Base-by-base conservation (phyloP, 768 basidiomycete species). In the Termitomyces sp. region DNA sequence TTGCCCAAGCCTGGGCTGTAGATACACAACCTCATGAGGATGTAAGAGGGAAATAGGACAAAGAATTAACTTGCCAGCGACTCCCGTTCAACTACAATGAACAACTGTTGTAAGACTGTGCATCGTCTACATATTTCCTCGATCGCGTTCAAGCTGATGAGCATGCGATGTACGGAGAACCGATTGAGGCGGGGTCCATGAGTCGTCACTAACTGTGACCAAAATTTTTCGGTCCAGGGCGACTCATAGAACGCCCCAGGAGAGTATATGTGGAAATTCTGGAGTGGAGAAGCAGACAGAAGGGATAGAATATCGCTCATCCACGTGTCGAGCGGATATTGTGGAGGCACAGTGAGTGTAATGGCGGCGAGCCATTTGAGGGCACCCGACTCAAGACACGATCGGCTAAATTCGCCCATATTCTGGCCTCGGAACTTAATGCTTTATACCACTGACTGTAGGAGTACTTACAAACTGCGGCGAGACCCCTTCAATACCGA, bases 131-230 rank as follows among this genome's bases (percentile, higher is more conserved):
- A 90, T 9, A 92, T 77, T 28, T 75, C 70, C 19, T 70, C 66
- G 32, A 92, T 71, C 0, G 78, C 73, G 11, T 69, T 67, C 21
- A 83, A 65, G 60, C 74, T 72, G 54, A 90, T 76, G 3, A 75
- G 70, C 76, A 88, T 82, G 27, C 86, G 76, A 62, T 89, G 81
- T 2, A 89, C 76, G 12, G 84, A 85, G 59, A 91, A 80, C 11
- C 77, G 73, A 27, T 65, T 72, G 5, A 93, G 73, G 16, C 77
- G 75, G 16, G 64, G 61, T 0, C 80, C 78, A 54, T 91, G 89
- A 9, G 63, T 64, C 3, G 66, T 40, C 11, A 87, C 73, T 3
- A 92, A 67, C 3, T 69, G 64, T 10, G 60, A 60, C 76, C 84
- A 86, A 52, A 91, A 81, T 5, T 67, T 66, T 25, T 80, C 75